Percentiles rank a stretch among this genome's conserved stretches.
Conservation (phyloP, 306 rosid species). For the Luffa aegyptiaca region DNA sequence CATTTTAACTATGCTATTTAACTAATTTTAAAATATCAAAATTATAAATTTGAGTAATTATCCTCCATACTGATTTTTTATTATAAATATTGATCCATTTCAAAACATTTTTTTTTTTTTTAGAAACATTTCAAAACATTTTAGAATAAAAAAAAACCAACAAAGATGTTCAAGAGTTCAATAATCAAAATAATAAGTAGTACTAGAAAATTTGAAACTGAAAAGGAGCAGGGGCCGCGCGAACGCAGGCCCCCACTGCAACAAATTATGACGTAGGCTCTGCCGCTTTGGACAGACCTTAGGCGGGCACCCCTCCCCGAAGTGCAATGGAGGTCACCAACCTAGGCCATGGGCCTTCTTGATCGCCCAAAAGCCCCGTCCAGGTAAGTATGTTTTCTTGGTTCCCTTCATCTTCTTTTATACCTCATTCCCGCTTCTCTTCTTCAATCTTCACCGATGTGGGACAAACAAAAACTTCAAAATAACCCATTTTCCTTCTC, state of each 20-base stretch:
- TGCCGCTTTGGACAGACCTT: slow-evolving; percentile 14
- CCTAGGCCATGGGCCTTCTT: neutral
- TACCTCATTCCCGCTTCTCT: neutral
- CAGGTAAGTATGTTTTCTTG: neutral
- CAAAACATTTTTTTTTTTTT: too few species aligned
- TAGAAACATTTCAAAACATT: too few species aligned
- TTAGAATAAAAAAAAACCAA: too few species aligned
- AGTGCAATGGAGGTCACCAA: neutral
- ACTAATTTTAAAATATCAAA: too few species aligned
- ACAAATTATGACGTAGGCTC: slow-evolving; percentile 56
- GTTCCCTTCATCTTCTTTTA: neutral
- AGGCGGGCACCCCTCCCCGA: neutral
- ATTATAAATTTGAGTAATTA: too few species aligned
- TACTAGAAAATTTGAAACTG: too few species aligned
- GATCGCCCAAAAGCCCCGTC: neutral
- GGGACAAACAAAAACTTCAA: neutral
- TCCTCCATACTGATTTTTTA: too few species aligned
- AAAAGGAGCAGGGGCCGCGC: slow-evolving; percentile 32
- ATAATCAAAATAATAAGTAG: too few species aligned
- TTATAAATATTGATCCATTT: too few species aligned
- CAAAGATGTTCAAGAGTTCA: too few species aligned
- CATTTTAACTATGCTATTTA: too few species aligned
- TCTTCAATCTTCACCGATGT: neutral
- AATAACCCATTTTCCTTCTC: neutral
- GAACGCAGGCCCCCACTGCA: slow-evolving; percentile 43